Evolutionary conservation across 352 stramenopile species (phyloP).

Genomic region (Achlya hypogyna): DNA sequence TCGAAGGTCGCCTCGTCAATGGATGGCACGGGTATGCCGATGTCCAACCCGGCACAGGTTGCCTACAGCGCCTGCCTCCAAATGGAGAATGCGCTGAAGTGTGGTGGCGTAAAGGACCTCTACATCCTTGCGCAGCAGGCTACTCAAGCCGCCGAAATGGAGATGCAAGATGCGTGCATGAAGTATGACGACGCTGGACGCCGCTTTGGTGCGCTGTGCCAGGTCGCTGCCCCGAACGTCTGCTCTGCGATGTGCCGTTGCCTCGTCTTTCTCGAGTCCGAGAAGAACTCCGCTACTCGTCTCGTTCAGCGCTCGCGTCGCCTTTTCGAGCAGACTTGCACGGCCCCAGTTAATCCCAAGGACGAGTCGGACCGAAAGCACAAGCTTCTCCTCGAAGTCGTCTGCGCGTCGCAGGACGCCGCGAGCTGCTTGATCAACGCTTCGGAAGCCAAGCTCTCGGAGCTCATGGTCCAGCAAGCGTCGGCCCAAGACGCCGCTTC

Average conservation of each 20-base stretch:
- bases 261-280: slow-evolving; percentile 18
- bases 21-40: background rate
- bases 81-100: slow-evolving; percentile 20
- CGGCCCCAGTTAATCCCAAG: background rate
- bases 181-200: slow-evolving; percentile 19
- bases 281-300: slow-evolving; percentile 19
- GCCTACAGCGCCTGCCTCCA: slow-evolving; percentile 16
- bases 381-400: slow-evolving; percentile 16
- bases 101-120: slow-evolving; percentile 12
- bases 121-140: slow-evolving; percentile 16
- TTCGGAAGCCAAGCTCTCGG: slow-evolving; percentile 18
- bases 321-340: slow-evolving; percentile 18
- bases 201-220: slow-evolving; percentile 17
- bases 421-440: slow-evolving; percentile 19
- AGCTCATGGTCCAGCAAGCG: slow-evolving; percentile 21
- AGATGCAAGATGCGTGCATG: slow-evolving; percentile 19
- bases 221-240: slow-evolving; percentile 13
- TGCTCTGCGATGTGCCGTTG: slow-evolving; percentile 18
- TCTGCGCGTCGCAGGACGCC: slow-evolving; percentile 16
- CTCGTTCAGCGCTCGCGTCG: slow-evolving; percentile 15
- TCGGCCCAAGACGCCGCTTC: slow-evolving; percentile 15
- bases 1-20: background rate
- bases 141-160: slow-evolving; percentile 17
- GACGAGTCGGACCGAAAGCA: slow-evolving; percentile 1
- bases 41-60: slow-evolving; percentile 14